Base-by-base conservation (phyloP, 768 basidiomycete species). In the Hygrocybe punicea region DNA sequence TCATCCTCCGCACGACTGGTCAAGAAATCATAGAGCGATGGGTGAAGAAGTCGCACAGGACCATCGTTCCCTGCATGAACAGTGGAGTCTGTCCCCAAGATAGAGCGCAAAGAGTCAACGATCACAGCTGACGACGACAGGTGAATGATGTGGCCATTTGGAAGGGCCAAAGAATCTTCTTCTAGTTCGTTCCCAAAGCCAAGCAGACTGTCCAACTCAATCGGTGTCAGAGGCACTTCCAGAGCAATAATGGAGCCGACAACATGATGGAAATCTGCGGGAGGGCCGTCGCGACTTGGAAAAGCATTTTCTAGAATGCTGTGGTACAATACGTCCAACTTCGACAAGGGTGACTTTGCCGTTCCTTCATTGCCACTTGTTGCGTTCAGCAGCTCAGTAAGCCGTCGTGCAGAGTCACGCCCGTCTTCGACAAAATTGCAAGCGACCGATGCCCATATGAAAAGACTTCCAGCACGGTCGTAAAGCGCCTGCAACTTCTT, bases 21-120 rank as follows among this genome's bases (percentile, higher is more conserved):
- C 39, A 73, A 58, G 37, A 74, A 73, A 49, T 74, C 72, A 6
- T 59, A 60, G 24, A 73, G 71, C 21, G 71, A 72, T 0, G 71
- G 67, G 51, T 73, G 72, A 57, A 68, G 64, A 2, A 71, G 62
- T 14, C 56, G 63, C 40, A 73, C 67, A 36, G 65, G 65, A 17
- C 63, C 58, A 17, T 46, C 19, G n/a, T 55, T 35, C 19, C 19
- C 10, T n/a, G 9, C 16, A n/a, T n/a, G 16, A 24, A 8, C 19
- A 9, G 47, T 23, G 6, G 47, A 14, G 25, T 48, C 47, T 29
- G 3, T n/a, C 24, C 25, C 6, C 24, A 48, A 29, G 19, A 48
- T 19, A n/a, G 47, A 17, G 5, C 47, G 19, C 47, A 48, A 29
- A 19, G 11, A 14, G 21, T 21, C 8, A 16, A 48, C 14, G 25